phyloP scores from a whole-genome alignment of 164 flowering plant genomes.

The Stephania yunnanensis region DNA sequence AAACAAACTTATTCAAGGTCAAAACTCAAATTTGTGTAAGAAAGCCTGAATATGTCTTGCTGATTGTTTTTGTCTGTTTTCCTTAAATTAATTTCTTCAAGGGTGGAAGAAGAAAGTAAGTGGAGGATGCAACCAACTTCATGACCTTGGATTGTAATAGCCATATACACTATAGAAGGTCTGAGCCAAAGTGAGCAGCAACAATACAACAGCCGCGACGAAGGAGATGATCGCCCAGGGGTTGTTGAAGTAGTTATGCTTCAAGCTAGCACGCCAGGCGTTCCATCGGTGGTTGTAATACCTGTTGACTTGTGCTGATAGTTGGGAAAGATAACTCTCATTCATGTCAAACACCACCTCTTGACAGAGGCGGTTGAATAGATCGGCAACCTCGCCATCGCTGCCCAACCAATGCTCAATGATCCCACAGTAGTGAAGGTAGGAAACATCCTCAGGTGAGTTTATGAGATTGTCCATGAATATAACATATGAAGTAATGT shows the following conservation, averaged over 20 bases:
- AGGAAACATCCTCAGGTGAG: slow-evolving; percentile 66
- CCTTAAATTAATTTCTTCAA: no score
- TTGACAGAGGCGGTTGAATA: slow-evolving; percentile 75
- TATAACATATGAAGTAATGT: slow-evolving; percentile 73
- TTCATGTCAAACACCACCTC: slow-evolving; percentile 85
- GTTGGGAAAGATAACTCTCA: slow-evolving; percentile 60
- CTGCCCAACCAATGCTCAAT: slow-evolving; percentile 93
- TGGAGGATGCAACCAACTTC: neutral
- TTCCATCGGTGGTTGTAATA: slow-evolving; percentile 74
- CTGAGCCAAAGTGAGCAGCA: slow-evolving; percentile 66
- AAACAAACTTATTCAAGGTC: neutral
- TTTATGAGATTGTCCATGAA: slow-evolving; percentile 89
- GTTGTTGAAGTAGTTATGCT: slow-evolving; percentile 71
- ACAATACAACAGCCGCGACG: slow-evolving; percentile 62
- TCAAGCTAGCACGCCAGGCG: slow-evolving; percentile 70
- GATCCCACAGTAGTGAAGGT: slow-evolving; percentile 77
- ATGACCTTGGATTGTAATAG: slow-evolving; percentile 43
- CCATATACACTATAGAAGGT: slow-evolving; percentile 63
- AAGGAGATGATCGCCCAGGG: slow-evolving; percentile 87
- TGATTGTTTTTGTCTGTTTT: neutral
- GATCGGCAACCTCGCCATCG: slow-evolving; percentile 78
- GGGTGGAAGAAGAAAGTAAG: no score
- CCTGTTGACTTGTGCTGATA: slow-evolving; percentile 60
- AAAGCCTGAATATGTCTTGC: neutral
- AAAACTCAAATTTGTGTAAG: neutral